Evolutionary conservation across 495 filamentous ascomycete genomes (phyloP).

Genomic region (Penicillium psychrofluorescens): DNA sequence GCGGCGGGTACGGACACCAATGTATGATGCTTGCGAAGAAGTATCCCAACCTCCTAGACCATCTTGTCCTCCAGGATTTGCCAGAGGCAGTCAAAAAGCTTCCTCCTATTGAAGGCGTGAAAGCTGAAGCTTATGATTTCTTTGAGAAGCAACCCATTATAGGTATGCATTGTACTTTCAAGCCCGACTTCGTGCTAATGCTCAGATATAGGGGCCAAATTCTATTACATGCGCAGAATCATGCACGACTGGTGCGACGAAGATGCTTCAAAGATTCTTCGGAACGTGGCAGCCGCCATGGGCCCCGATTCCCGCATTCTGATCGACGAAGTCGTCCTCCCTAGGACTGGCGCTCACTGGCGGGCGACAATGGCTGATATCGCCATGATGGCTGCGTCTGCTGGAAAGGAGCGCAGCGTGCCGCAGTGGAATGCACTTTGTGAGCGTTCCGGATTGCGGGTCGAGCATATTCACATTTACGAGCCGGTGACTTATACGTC

Average conservation of each 20-base stretch:
- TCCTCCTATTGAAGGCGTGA: constrained; percentile 34
- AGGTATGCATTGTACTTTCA: constrained; percentile 9
- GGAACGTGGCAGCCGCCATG: constrained; percentile 25
- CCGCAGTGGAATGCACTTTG: constrained; percentile 35
- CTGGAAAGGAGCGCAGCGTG: constrained; percentile 25
- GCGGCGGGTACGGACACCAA: constrained; percentile 49
- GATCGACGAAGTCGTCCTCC: constrained; percentile 34
- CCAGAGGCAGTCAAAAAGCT: constrained; percentile 30
- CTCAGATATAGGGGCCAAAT: constrained; percentile 19
- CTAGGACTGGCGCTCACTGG: constrained; percentile 23
- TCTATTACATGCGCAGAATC: constrained; percentile 36
- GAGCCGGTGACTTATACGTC: constrained; percentile 13
- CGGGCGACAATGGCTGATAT: constrained; percentile 26
- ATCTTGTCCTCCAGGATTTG: constrained; percentile 49
- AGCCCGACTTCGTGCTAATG: constrained; percentile 6
- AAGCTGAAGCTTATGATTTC: constrained; percentile 41
- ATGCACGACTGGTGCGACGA: constrained; percentile 34
- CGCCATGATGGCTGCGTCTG: constrained; percentile 27
- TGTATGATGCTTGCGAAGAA: constrained; percentile 34
- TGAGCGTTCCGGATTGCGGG: constrained; percentile 28
- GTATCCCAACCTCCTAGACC: constrained; percentile 31
- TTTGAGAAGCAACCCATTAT: constrained; percentile 41
- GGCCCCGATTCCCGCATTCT: constrained; percentile 25
- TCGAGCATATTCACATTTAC: constrained; percentile 35
- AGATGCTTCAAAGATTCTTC: constrained; percentile 23